These are phyloP conservation scores for Boletus subparvulus DNA, from an alignment of 768 basidiomycete genomes.

Conservation along the genomic window DNA sequence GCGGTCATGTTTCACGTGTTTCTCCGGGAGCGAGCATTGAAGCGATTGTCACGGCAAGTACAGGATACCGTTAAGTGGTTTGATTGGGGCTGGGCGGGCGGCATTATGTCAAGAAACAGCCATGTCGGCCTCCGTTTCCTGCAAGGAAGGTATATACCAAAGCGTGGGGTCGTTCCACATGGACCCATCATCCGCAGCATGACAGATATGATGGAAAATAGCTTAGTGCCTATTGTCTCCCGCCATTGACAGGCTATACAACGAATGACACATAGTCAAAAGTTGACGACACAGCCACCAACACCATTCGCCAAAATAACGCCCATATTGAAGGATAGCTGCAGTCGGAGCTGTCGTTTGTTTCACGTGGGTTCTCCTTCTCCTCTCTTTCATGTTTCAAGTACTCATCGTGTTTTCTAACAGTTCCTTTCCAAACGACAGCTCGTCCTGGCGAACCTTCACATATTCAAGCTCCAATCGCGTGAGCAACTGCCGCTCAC, in stretches of 20 bases:
- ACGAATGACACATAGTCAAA: too few species aligned
- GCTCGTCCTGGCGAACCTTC: slow-evolving; percentile 32
- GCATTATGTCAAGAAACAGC: neutral
- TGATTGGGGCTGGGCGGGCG: neutral
- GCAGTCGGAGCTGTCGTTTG: slow-evolving; percentile 26
- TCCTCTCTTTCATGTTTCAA: neutral
- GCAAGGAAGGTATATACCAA: too few species aligned
- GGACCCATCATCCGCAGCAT: neutral
- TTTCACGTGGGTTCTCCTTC: slow-evolving; percentile 12
- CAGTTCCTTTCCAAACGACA: slow-evolving; percentile 27
- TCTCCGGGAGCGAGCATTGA: neutral
- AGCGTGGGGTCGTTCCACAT: too few species aligned
- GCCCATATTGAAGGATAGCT: slow-evolving; percentile 14
- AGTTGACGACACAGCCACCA: slow-evolving; percentile 14
- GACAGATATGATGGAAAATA: neutral
- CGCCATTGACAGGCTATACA: too few species aligned
- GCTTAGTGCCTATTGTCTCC: neutral
- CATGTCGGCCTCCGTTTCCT: neutral
- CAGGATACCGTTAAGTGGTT: neutral
- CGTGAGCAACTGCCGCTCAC: slow-evolving; percentile 42
- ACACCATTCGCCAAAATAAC: slow-evolving; percentile 12
- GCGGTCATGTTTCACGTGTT: neutral
- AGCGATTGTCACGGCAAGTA: neutral
- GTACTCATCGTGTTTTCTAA: neutral
- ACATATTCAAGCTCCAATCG: slow-evolving; percentile 24